phyloP scores from a whole-genome alignment of 805 yeast species.

The Metschnikowia kunwiensis region DNA sequence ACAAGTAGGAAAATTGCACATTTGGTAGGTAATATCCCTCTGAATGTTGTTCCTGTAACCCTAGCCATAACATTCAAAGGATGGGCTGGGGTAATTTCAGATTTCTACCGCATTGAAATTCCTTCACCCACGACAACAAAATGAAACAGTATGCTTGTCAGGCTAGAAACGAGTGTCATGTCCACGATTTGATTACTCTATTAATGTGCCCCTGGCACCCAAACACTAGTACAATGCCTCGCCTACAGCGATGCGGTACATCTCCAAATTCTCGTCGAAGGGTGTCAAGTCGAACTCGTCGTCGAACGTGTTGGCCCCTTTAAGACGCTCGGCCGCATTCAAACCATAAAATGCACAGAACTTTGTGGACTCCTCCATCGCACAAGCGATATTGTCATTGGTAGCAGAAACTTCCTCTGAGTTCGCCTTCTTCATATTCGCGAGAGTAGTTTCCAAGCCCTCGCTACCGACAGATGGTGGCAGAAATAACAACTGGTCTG shows the following conservation, averaged over 20 bases:
- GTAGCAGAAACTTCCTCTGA: not conserved
- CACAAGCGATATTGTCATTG: conserved; percentile 14
- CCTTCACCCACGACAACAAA: too few relatives aligned
- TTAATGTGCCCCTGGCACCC: too few relatives aligned
- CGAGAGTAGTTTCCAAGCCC: conserved; percentile 11
- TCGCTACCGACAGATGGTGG: not conserved
- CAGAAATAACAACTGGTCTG: conserved; percentile 6
- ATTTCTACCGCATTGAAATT: too few relatives aligned
- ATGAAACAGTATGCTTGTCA: too few relatives aligned
- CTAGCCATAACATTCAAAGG: too few relatives aligned
- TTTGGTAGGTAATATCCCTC: too few relatives aligned
- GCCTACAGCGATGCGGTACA: conserved; percentile 3
- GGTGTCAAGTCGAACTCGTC: not conserved
- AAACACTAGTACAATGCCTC: too few relatives aligned
- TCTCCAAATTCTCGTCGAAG: conserved; percentile 2
- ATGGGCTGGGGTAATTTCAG: too few relatives aligned
- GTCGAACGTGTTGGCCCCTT: not conserved
- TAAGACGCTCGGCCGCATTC: conserved; percentile 1
- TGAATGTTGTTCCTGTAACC: too few relatives aligned
- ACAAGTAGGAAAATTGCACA: too few relatives aligned
- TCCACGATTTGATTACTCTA: too few relatives aligned
- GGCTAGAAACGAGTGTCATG: too few relatives aligned
- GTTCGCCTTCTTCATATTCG: conserved; percentile 19
- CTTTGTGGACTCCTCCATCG: conserved; percentile 11
- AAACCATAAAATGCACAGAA: conserved; percentile 11